These are phyloP conservation scores for Mortierella claussenii DNA, from an alignment of 192 early-diverging fungal genomes.

Conservation along the genomic window DNA sequence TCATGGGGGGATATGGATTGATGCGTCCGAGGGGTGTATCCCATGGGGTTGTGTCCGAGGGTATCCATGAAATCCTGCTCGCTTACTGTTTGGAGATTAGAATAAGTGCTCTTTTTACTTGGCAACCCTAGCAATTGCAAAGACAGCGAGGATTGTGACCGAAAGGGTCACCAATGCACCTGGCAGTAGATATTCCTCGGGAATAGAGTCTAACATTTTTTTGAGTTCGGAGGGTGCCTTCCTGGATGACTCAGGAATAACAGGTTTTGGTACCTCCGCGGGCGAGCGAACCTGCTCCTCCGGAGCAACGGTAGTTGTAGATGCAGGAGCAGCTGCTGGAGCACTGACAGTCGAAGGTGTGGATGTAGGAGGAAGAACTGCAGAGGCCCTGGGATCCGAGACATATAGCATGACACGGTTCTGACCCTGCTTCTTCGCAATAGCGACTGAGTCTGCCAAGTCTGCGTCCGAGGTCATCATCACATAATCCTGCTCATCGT, in stretches of 20 bases:
- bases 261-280: slow-evolving; percentile 20
- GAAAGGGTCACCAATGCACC: slow-evolving; percentile 63
- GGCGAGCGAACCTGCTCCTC: slow-evolving; percentile 6
- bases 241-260: slow-evolving; percentile 30
- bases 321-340: slow-evolving; percentile 17
- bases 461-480: slow-evolving; percentile 82
- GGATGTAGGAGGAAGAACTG: slow-evolving; percentile 14
- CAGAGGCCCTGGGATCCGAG: slow-evolving; percentile 50
- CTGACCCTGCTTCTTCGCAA: slow-evolving; percentile 82
- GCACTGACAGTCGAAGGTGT: slow-evolving; percentile 3
- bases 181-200: slow-evolving; percentile 63
- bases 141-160: slow-evolving; percentile 64
- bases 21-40: neutral
- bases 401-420: slow-evolving; percentile 80
- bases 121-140: slow-evolving; percentile 53
- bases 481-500: slow-evolving; percentile 93
- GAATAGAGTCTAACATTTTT: slow-evolving; percentile 44
- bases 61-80: slow-evolving; percentile 23
- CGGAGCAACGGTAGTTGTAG: slow-evolving; percentile 9
- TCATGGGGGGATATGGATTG: too few species aligned
- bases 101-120: slow-evolving; percentile 21
- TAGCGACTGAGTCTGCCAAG: slow-evolving; percentile 83
- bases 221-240: slow-evolving; percentile 44
- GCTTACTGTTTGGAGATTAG: neutral
- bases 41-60: slow-evolving; percentile 5